phyloP scores from a whole-genome alignment of 768 basidiomycete species.

The Russula ochroleuca region DNA sequence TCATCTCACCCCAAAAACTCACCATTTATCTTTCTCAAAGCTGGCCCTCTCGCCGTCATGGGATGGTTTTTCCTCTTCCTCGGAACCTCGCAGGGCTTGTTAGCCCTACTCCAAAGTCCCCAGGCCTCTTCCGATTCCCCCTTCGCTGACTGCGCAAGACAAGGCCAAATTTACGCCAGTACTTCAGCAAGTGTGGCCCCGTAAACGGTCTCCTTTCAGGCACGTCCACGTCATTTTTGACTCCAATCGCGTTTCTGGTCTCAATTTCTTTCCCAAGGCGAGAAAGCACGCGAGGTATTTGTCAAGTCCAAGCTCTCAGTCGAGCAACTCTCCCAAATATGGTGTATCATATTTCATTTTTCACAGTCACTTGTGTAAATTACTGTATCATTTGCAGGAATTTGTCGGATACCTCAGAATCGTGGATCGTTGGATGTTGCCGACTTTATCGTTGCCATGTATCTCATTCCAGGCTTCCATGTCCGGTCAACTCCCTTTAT shows the following conservation, averaged over 20 bases:
- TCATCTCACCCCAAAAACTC: slow-evolving; percentile 38
- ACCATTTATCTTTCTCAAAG: slow-evolving; percentile 41
- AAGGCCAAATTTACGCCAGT: slow-evolving; percentile 73
- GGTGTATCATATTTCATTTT: slow-evolving; percentile 45
- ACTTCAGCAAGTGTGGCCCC: slow-evolving; percentile 73
- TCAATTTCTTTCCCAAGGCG: slow-evolving; percentile 45
- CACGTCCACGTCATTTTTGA: slow-evolving; percentile 34
- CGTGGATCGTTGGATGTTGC: slow-evolving; percentile 82
- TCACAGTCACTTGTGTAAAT: background rate
- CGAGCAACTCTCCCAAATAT: slow-evolving; percentile 88
- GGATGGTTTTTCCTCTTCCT: slow-evolving; percentile 58
- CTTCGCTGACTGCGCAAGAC: slow-evolving; percentile 74
- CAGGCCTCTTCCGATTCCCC: slow-evolving; percentile 41
- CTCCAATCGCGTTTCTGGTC: background rate
- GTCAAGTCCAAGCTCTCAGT: slow-evolving; percentile 84
- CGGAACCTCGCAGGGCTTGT: slow-evolving; percentile 54
- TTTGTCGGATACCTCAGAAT: slow-evolving; percentile 91
- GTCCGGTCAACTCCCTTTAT: slow-evolving; percentile 69
- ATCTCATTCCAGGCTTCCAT: slow-evolving; percentile 93
- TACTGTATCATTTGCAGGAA: slow-evolving; percentile 50
- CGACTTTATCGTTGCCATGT: slow-evolving; percentile 96
- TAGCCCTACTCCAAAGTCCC: slow-evolving; percentile 52
- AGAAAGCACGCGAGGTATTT: slow-evolving; percentile 87
- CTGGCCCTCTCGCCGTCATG: slow-evolving; percentile 79
- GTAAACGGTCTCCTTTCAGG: slow-evolving; percentile 74